Conservation (phyloP, 306 rosid genomes). For the Quercus aquifolioides region DNA sequence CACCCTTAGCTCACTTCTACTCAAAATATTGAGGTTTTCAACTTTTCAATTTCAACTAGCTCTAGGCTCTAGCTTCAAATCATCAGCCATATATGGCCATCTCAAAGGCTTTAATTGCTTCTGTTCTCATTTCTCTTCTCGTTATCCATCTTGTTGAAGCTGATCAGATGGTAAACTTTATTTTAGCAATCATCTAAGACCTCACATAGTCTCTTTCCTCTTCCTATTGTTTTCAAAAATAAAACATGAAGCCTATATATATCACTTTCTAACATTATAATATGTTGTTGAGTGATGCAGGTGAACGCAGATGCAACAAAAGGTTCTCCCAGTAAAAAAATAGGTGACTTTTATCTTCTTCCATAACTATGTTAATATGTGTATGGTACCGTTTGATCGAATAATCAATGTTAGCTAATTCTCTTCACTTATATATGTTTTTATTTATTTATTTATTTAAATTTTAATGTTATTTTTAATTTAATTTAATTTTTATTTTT, state of each 20-base stretch:
- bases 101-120: neutral
- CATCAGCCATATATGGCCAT: neutral
- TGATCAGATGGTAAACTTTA: constrained; percentile 18
- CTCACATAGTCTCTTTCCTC: neutral
- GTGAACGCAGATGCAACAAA: neutral
- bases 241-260: neutral
- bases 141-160: constrained; percentile 25
- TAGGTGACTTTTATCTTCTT: neutral
- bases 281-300: neutral
- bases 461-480: no score
- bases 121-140: constrained; percentile 35
- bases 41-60: neutral
- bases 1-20: constrained; percentile 19
- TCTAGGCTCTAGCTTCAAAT: neutral
- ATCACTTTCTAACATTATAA: neutral
- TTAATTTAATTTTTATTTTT: no score
- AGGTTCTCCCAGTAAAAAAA: neutral
- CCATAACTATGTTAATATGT: neutral
- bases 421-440: no score
- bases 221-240: neutral
- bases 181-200: neutral
- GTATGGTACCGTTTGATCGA: neutral
- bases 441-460: no score
- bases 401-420: neutral
- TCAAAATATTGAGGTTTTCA: constrained; percentile 1